phyloP scores from a whole-genome alignment of 768 basidiomycete species.

The Tylopilus sp. region DNA sequence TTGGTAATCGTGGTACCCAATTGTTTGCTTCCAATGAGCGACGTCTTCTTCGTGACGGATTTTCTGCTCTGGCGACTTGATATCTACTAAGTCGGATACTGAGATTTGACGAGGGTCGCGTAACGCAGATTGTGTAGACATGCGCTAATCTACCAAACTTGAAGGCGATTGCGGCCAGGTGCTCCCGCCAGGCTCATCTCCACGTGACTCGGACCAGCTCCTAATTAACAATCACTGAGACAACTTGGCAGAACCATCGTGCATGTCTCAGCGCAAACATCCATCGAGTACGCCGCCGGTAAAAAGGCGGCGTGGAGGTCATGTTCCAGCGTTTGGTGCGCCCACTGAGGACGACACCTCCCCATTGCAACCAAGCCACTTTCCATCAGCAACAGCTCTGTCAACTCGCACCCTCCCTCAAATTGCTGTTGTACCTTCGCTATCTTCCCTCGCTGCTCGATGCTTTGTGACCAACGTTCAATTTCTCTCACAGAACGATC shows the following conservation, averaged over 20 bases:
- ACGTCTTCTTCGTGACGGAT: conserved; percentile 77
- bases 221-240: no score
- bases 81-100: conserved; percentile 18
- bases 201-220: no score
- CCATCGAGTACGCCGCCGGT: background rate
- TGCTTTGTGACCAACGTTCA: conserved; percentile 47
- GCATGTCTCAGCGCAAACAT: conserved; percentile 15
- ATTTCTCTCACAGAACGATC: conserved; percentile 37
- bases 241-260: no score
- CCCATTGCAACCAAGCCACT: conserved; percentile 32
- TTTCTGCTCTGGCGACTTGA: conserved; percentile 41
- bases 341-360: conserved; percentile 44
- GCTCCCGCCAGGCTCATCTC: no score
- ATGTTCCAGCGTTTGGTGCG: conserved; percentile 37
- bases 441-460: conserved; percentile 50
- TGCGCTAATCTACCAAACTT: no score
- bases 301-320: conserved; percentile 16
- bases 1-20: conserved; percentile 69
- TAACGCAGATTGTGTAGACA: conserved; percentile 17
- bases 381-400: conserved; percentile 49
- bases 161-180: no score
- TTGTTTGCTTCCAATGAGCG: conserved; percentile 63
- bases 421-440: conserved; percentile 35
- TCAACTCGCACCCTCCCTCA: conserved; percentile 42
- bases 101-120: conserved; percentile 33